Conservation (phyloP, 2,329 filamentous ascomycete species). For the Penicillium sp. region DNA sequence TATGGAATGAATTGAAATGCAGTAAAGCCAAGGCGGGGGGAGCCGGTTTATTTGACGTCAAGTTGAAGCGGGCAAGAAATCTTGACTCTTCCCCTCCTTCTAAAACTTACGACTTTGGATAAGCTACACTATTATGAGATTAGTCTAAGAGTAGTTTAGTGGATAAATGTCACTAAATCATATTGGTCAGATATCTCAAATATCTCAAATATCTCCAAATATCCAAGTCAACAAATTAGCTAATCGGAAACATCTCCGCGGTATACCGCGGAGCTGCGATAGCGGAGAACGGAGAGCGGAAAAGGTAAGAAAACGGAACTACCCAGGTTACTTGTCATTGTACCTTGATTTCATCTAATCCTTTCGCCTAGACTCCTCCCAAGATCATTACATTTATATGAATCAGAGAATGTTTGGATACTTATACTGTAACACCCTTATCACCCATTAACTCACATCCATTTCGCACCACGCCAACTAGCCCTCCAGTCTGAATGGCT, state of each 20-base stretch:
- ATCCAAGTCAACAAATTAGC: conserved; percentile 11
- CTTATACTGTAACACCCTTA: conserved; percentile 27
- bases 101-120: not conserved
- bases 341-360: not conserved
- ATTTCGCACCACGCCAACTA: conserved; percentile 82
- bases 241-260: conserved; percentile 16
- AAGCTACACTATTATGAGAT: not conserved
- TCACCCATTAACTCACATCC: conserved; percentile 73
- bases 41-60: not conserved
- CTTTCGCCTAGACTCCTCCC: not conserved
- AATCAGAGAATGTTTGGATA: not conserved
- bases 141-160: not conserved
- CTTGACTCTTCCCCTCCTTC: not conserved
- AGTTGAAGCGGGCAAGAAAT: conserved; percentile 1
- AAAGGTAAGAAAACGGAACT: too few relatives aligned
- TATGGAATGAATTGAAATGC: too few relatives aligned
- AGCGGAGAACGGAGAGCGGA: not conserved
- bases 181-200: not conserved
- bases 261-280: not conserved
- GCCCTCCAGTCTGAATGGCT: conserved; percentile 82
- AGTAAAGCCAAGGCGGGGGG: too few relatives aligned
- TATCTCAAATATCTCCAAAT: too few relatives aligned
- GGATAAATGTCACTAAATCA: not conserved
- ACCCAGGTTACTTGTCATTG: too few relatives aligned
- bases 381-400: not conserved